Evolutionary conservation across 805 yeast genomes (phyloP), one percentile per base, ranked within the genome.

Genomic region (Starmerella potacharoeniae): DNA sequence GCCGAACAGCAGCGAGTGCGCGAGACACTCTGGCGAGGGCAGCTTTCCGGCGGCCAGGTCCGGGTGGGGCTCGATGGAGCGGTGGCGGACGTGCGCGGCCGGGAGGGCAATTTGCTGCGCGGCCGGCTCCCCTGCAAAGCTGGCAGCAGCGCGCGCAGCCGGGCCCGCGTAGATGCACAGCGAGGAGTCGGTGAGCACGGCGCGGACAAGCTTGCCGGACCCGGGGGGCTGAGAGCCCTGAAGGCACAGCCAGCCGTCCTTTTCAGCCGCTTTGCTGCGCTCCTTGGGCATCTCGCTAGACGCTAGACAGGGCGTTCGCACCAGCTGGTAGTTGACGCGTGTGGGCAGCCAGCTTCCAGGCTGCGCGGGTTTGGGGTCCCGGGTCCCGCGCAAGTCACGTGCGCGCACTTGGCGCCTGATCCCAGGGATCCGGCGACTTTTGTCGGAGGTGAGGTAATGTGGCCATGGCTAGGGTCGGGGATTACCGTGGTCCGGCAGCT

Each of bases 1-100:
- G 16, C 41, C 47, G 66, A 82, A 82, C 14, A 88, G 66, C 30
- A 86, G 71, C 3, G 85, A 77, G 69, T 90, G 97, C 54, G 90
- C 79, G 39, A 89, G 73, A 47, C 89, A 78, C 66, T 89, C 96
- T 10, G 54, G 45, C 5, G 36, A 39, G 13, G 29, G 46, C 31
- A 2, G 46, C 45, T 16, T 37, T 63, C 83, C 86, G 55, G 79
- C 58, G 36, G 69, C 72, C 33, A 83, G 65, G 47, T 77, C 80
- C 6, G 88, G 88, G 63, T 83, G 90, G 9, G 86, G 84, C 33
- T 57, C 65, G 30, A 39, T 9, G 7, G 42, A 47, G 49, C 57
- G 56, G 55, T 41, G 51, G 16, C 17, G 17, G 16, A 44, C 42
- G 31, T 39, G 6, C 6, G 49, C n/a, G 14, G 49, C 49, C 14